Percentiles rank a stretch among this genome's conserved stretches.
These are phyloP conservation scores for Ilex paraguariensis DNA, from an alignment of 305 asterid species.

Conservation along the genomic window DNA sequence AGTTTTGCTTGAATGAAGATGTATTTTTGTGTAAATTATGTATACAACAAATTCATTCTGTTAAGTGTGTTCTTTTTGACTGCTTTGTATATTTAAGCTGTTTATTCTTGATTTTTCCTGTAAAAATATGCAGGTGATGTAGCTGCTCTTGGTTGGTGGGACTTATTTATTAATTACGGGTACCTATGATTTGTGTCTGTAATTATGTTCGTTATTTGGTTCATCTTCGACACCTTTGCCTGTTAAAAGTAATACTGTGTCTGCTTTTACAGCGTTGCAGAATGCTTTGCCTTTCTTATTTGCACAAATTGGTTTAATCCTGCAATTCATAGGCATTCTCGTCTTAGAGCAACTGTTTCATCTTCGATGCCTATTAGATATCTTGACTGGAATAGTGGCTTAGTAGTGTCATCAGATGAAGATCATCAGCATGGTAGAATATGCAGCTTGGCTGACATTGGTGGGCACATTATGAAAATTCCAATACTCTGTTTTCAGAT, in stretches of 20 bases:
- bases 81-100: too few relatives aligned
- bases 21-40: too few relatives aligned
- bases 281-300: slow-evolving; percentile 90
- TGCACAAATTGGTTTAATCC: slow-evolving; percentile 99
- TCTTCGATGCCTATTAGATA: slow-evolving; percentile 47
- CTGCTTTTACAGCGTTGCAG: slow-evolving; percentile 70
- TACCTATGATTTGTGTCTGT: slow-evolving; percentile 18
- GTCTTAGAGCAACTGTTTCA: slow-evolving; percentile 36
- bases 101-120: not conserved
- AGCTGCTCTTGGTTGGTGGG: slow-evolving; percentile 99
- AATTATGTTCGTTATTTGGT: not conserved
- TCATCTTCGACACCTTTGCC: slow-evolving; percentile 11
- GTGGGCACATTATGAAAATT: slow-evolving; percentile 92
- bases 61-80: too few relatives aligned
- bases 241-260: slow-evolving; percentile 17
- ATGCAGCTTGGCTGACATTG: slow-evolving; percentile 89
- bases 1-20: too few relatives aligned
- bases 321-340: slow-evolving; percentile 71
- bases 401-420: slow-evolving; percentile 51
- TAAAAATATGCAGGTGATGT: slow-evolving; percentile 70
- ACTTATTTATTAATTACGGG: slow-evolving; percentile 92
- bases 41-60: too few relatives aligned
- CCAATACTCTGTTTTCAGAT: slow-evolving; percentile 71
- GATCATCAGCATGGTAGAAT: slow-evolving; percentile 52
- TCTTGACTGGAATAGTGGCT: slow-evolving; percentile 50